These are phyloP conservation scores for Durusdinium trenchii DNA, from an alignment of 73 alveolate species.

Conservation along the genomic window DNA sequence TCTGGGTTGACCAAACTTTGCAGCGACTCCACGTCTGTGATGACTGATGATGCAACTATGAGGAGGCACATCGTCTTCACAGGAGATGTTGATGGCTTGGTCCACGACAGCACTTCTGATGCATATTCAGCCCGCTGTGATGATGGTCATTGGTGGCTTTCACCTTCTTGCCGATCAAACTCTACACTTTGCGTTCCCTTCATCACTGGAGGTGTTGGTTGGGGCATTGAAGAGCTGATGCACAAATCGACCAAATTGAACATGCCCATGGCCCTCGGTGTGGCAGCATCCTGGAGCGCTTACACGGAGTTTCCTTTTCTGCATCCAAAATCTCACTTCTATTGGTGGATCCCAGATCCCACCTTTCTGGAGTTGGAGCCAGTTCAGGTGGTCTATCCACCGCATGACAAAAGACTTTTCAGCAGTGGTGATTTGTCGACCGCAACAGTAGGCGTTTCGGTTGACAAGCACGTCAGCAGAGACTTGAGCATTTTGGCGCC, in stretches of 20 bases:
- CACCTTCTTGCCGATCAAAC: not conserved
- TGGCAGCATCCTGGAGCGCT: not conserved
- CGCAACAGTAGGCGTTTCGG: too few species aligned
- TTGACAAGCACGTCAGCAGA: not conserved
- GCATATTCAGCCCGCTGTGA: not conserved
- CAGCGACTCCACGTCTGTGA: too few species aligned
- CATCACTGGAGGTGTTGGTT: not conserved
- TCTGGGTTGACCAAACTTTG: too few species aligned
- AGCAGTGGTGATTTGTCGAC: not conserved
- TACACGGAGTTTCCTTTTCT: not conserved
- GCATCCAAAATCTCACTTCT: not conserved
- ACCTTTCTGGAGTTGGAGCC: slow-evolving; percentile 27
- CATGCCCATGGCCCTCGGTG: not conserved
- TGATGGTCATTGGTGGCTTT: not conserved
- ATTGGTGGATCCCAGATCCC: slow-evolving; percentile 36
- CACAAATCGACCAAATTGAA: not conserved
- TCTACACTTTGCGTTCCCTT: not conserved
- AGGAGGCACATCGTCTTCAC: not conserved
- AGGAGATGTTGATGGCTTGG: not conserved
- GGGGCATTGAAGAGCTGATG: slow-evolving; percentile 10
- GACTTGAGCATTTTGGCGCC: not conserved
- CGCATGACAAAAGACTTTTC: not conserved
- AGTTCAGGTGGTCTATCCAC: not conserved
- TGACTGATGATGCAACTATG: too few species aligned
- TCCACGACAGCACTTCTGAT: not conserved